These are phyloP conservation scores for Colletotrichum orbiculare DNA, from an alignment of 2,329 filamentous ascomycete species.

Conservation along the genomic window DNA sequence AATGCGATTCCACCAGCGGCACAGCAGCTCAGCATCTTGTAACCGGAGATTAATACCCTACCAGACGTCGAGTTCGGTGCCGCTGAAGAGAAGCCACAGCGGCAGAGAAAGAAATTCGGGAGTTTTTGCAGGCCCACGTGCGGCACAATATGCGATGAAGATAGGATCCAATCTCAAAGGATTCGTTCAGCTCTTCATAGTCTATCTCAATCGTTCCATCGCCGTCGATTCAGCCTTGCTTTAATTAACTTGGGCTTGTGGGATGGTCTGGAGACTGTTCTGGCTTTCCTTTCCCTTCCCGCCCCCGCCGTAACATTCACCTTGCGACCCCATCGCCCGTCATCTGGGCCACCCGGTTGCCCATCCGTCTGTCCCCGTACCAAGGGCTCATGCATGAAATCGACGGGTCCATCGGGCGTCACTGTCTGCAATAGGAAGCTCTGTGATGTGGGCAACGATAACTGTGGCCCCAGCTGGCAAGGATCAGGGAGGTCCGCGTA, in stretches of 20 bases:
- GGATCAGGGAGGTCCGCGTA: constrained; percentile 2
- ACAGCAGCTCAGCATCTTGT: constrained; percentile 17
- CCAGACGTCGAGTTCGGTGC: background rate
- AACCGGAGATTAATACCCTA: constrained; percentile 25
- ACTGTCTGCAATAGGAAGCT: constrained; percentile 28
- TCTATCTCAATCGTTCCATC: background rate
- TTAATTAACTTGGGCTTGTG: constrained; percentile 3
- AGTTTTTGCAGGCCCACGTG: background rate
- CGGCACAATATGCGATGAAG: background rate
- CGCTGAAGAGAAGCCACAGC: constrained; percentile 9
- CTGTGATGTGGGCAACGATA: background rate
- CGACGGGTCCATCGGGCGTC: constrained; percentile 6
- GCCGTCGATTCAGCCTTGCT: background rate
- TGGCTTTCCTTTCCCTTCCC: background rate
- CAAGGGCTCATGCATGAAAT: constrained; percentile 12
- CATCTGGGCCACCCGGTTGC: constrained; percentile 13
- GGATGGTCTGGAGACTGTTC: constrained; percentile 1
- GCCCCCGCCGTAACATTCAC: background rate
- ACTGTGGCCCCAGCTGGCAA: constrained; percentile 3
- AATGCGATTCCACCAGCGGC: constrained; percentile 22
- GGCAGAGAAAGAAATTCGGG: too few relatives aligned
- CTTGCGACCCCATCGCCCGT: background rate
- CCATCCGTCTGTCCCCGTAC: constrained; percentile 5
- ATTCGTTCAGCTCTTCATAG: background rate
- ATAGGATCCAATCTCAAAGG: too few relatives aligned